phyloP scores from a whole-genome alignment of 106 monocot genomes.

The Phalaenopsis aphrodite region DNA sequence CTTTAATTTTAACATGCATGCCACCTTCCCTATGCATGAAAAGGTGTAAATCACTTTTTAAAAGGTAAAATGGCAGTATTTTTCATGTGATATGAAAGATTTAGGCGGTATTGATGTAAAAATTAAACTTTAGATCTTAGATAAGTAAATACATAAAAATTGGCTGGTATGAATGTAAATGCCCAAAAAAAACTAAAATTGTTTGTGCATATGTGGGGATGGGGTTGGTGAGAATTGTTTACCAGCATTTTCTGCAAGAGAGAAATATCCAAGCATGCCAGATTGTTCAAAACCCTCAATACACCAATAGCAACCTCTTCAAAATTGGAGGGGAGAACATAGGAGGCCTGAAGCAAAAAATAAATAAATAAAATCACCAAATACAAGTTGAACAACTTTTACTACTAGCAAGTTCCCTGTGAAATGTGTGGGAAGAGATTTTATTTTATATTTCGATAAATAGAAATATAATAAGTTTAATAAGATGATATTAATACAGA shows the following conservation, averaged over 20 bases:
- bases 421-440: neutral
- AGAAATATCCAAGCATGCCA: constrained; percentile 67
- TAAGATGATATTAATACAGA: neutral
- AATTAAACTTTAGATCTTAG: too few species aligned
- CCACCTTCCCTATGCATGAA: too few species aligned
- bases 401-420: neutral
- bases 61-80: too few species aligned
- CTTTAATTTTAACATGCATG: too few species aligned
- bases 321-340: constrained; percentile 86
- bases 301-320: constrained; percentile 96
- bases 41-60: too few species aligned
- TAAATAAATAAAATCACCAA: neutral
- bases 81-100: too few species aligned
- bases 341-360: constrained; percentile 43
- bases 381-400: neutral
- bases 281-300: constrained; percentile 85
- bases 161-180: too few species aligned
- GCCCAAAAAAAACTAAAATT: too few species aligned
- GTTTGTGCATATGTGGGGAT: too few species aligned
- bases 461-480: neutral
- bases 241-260: constrained; percentile 87
- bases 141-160: too few species aligned
- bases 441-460: neutral
- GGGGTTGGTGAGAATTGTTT: constrained; percentile 12
- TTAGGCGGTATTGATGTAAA: too few species aligned